A percentile compares a stretch with the other conserved stretches of the same genome.
Evolutionary conservation across 2,329 filamentous ascomycete genomes (phyloP).

Genomic region (Nectriaceae sp.): DNA sequence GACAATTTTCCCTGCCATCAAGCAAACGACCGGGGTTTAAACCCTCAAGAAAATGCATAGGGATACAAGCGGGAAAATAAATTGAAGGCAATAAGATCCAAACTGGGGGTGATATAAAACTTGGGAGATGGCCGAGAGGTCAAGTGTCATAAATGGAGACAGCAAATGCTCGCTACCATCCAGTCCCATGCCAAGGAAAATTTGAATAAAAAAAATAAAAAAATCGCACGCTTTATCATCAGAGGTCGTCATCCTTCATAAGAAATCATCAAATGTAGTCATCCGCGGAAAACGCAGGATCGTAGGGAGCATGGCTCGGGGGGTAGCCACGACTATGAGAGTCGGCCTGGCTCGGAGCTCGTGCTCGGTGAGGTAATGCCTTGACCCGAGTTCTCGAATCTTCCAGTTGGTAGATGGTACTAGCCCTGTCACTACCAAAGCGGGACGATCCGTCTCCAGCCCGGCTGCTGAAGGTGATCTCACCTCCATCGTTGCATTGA

Average conservation of each 20-base stretch:
- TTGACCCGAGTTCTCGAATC: slow-evolving; percentile 46
- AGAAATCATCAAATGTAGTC: slow-evolving; percentile 34
- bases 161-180: not conserved
- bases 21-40: slow-evolving; percentile 24
- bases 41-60: slow-evolving; percentile 28
- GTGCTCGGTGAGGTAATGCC: slow-evolving; percentile 45
- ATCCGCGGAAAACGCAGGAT: slow-evolving; percentile 29
- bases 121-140: not conserved
- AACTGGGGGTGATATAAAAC: not conserved
- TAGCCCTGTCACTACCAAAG: slow-evolving; percentile 53
- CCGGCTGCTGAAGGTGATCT: slow-evolving; percentile 55
- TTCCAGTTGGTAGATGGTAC: slow-evolving; percentile 50
- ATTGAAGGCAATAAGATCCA: slow-evolving; percentile 19
- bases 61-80: slow-evolving; percentile 25
- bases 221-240: slow-evolving; percentile 29
- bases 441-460: slow-evolving; percentile 30
- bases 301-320: slow-evolving; percentile 33
- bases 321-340: slow-evolving; percentile 41
- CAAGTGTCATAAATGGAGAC: not conserved
- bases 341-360: slow-evolving; percentile 52
- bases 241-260: slow-evolving; percentile 32
- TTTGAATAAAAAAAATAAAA: slow-evolving; percentile 19
- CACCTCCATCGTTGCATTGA: slow-evolving; percentile 58
- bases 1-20: slow-evolving; percentile 34
- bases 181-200: slow-evolving; percentile 10